Percentiles rank a stretch among this genome's conserved stretches.
Conservation (phyloP, 768 basidiomycete species). For the Mrakia hoshinonis region DNA sequence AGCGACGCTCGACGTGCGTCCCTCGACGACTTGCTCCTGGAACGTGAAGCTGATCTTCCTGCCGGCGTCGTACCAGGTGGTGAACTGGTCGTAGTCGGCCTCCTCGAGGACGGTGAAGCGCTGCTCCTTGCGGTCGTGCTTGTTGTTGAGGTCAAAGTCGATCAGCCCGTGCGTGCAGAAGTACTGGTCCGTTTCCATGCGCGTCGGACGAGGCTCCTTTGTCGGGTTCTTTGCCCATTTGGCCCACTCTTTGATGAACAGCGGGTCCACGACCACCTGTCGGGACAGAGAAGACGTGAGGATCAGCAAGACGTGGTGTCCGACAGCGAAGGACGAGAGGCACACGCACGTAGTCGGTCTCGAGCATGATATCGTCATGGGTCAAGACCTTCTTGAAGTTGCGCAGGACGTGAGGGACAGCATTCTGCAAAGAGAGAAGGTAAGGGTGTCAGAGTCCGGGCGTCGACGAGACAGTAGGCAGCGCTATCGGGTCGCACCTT, state of each 20-base stretch:
- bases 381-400: neutral
- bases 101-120: neutral
- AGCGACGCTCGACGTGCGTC: neutral
- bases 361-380: neutral
- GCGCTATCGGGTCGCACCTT: neutral
- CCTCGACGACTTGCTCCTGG: neutral
- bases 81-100: neutral
- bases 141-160: slow-evolving; percentile 15
- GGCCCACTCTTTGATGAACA: neutral
- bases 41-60: neutral
- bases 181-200: neutral
- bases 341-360: neutral
- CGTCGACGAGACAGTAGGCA: neutral
- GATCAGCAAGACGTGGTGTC: neutral
- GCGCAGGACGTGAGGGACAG: neutral
- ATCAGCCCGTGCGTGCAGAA: slow-evolving; percentile 10
- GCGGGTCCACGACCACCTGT: slow-evolving; percentile 1
- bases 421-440: neutral
- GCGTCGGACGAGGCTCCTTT: neutral
- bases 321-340: too few relatives aligned
- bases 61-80: neutral
- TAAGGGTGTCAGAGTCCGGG: neutral
- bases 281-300: neutral
- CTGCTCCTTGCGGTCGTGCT: neutral
- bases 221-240: neutral